phyloP scores from a whole-genome alignment of 1,139 yeast genomes.

The Arxiozyma heterogenica region DNA sequence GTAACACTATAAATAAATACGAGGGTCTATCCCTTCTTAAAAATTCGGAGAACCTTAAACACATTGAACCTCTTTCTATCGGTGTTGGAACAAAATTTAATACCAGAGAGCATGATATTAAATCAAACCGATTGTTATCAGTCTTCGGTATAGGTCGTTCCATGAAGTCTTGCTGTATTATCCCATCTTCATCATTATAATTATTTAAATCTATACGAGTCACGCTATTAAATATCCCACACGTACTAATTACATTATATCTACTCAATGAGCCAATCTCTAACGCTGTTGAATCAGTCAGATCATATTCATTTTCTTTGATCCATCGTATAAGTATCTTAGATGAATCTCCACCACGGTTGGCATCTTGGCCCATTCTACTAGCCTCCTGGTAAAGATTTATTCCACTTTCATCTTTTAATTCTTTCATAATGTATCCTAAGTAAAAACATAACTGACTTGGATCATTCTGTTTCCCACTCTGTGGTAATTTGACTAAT shows the following conservation, averaged over 20 bases:
- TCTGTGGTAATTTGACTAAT: conserved; percentile 9
- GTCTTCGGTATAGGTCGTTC: conserved; percentile 50
- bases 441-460: conserved; percentile 27
- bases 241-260: conserved; percentile 55
- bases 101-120: conserved; percentile 77
- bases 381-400: conserved; percentile 80
- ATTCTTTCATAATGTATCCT: conserved; percentile 53
- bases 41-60: conserved; percentile 50
- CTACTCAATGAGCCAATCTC: conserved; percentile 80
- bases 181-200: conserved; percentile 60
- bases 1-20: conserved; percentile 67
- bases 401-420: conserved; percentile 56
- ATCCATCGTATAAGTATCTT: conserved; percentile 67
- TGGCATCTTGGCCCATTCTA: conserved; percentile 64
- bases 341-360: conserved; percentile 88
- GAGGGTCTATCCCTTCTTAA: conserved; percentile 30
- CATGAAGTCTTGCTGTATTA: conserved; percentile 77
- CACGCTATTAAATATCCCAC: conserved; percentile 41
- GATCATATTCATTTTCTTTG: conserved; percentile 15
- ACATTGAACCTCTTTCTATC: conserved; percentile 65
- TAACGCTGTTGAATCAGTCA: conserved; percentile 36
- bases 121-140: conserved; percentile 41
- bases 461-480: conserved; percentile 7
- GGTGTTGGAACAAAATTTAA: conserved; percentile 80
- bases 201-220: conserved; percentile 62